Conservation (phyloP, 305 asterid species). For the Fraxinus nigra region DNA sequence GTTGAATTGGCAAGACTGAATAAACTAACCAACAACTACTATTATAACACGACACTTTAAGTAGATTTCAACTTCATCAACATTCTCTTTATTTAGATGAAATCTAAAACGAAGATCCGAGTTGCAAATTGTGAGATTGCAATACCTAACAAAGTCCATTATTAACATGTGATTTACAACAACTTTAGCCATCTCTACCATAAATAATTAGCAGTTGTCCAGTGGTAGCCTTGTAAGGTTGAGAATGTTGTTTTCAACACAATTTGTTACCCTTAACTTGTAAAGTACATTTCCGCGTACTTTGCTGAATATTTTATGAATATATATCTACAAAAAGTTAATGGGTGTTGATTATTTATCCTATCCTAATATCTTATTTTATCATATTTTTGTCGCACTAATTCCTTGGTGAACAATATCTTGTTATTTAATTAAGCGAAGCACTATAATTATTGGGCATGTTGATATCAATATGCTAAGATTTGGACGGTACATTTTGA, state of each 20-base stretch:
- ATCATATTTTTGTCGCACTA: too few species aligned
- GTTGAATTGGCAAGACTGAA: background rate
- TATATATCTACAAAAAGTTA: background rate
- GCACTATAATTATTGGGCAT: background rate
- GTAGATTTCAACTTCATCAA: too few species aligned
- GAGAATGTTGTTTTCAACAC: background rate
- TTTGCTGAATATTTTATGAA: background rate
- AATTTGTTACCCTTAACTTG: background rate
- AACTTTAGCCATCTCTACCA: background rate
- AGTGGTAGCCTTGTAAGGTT: background rate
- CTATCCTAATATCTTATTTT: background rate
- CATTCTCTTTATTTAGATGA: background rate
- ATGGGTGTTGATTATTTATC: background rate
- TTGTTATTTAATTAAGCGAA: background rate
- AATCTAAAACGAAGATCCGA: background rate
- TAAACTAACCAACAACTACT: background rate
- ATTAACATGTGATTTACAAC: background rate
- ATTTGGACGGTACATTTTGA: background rate
- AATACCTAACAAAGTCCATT: background rate
- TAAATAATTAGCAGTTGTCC: background rate
- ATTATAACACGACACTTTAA: background rate
- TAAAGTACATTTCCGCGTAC: background rate
- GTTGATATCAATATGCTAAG: background rate
- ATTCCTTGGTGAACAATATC: background rate
- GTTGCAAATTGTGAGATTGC: background rate